Evolutionary conservation across 2,329 filamentous ascomycete species (phyloP).

Genomic region (Claviceps quebecensis): DNA sequence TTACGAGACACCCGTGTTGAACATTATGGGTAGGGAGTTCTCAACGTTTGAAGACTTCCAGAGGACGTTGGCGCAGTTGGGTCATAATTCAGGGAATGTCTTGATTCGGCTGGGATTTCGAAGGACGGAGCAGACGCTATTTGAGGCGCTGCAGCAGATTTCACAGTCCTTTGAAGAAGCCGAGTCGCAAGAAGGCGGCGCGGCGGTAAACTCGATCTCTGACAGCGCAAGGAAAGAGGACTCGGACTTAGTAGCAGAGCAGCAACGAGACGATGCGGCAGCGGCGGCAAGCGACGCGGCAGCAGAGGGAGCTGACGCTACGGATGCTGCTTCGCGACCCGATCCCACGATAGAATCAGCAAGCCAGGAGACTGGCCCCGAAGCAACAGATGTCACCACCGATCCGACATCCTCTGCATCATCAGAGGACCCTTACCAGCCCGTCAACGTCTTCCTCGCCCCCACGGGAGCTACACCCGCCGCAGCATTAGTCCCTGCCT

Average conservation of each 20-base stretch:
- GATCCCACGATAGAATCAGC: conserved; percentile 3
- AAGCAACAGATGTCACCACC: neutral
- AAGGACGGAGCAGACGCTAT: conserved; percentile 62
- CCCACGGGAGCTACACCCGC: conserved; percentile 60
- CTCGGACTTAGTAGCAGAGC: neutral
- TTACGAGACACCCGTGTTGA: conserved; percentile 76
- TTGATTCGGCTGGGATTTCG: conserved; percentile 67
- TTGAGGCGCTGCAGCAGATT: conserved; percentile 76
- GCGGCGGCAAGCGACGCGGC: conserved; percentile 12
- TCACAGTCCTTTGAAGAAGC: conserved; percentile 52
- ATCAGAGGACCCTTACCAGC: conserved; percentile 24
- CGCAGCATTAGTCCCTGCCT: conserved; percentile 52
- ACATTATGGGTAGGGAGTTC: conserved; percentile 70
- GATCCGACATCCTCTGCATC: conserved; percentile 4
- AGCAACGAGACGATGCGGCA: conserved; percentile 9
- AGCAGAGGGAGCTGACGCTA: neutral
- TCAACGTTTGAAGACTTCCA: conserved; percentile 69
- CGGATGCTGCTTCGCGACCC: conserved; percentile 2
- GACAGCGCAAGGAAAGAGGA: conserved; percentile 4
- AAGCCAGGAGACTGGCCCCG: conserved; percentile 9
- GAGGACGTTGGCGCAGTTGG: conserved; percentile 76
- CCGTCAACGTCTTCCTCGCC: conserved; percentile 63
- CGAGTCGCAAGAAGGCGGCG: conserved; percentile 11
- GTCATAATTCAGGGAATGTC: conserved; percentile 71
- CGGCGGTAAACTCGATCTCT: conserved; percentile 2